Evolutionary conservation across 164 flowering plant genomes (phyloP), one percentile per base, ranked within the genome.

Genomic region (Liquidambar formosana): DNA sequence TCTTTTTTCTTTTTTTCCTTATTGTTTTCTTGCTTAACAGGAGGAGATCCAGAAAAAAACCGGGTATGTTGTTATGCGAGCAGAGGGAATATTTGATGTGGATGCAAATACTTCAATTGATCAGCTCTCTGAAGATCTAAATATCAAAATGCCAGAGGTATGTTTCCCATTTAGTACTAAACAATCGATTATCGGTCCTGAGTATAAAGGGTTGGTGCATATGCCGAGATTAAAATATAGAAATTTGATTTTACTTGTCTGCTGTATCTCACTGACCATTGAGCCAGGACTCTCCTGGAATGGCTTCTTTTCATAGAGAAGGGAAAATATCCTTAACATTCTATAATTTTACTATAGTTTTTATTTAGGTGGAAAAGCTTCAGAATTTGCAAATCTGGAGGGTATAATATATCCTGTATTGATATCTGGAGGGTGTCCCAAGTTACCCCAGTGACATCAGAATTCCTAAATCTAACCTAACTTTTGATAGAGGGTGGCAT

Each of bases 81-180:
- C 96, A 47, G 97, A 92, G 64, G 99, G 99, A 14, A 71, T 93
- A 61, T 96, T 68, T 85, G 99, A 96, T 77, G 98, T 96, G 65
- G 99, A 96, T 92, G 99, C 99, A 14, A 96, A 92, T 79, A 96
- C 99, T 56, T 88, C 98, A 10, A 96, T 96, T 70, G 92, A 96
- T 78, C 97, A 90, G 73, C 98, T 96, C 43, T 96, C 97, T 49
- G 98, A 96, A 81, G 99, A 96, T 63, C 84, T 96, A 14, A 81
- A 84, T 74, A 83, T 96, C 62, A 86, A 88, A 79, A 79, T 96
- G 88, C 94, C 97, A 10, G 99, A 96, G 97, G 98, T 96, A 68
- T 67, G 71, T 69, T 26, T n/a, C 11, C 16, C 21, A 33, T 26
- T 70, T 23, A 15, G 19, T 25, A 15, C 25, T 44, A 33, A 61